phyloP scores from a whole-genome alignment of 2,329 filamentous ascomycete genomes.

The Alternaria angustiovoidea region DNA sequence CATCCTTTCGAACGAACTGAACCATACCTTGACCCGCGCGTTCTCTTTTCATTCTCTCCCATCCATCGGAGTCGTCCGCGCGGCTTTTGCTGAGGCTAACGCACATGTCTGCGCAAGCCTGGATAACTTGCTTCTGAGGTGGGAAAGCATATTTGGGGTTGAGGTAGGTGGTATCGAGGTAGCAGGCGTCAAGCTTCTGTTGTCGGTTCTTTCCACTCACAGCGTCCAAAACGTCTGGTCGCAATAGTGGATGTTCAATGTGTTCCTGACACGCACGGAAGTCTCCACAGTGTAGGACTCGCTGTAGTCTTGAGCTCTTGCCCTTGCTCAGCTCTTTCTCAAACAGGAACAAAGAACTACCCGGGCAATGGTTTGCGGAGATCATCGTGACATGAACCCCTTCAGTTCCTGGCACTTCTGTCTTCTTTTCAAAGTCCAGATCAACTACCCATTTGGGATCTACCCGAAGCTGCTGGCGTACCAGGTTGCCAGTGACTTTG shows the following conservation, averaged over 20 bases:
- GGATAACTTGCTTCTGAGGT: constrained; percentile 84
- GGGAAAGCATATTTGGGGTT: constrained; percentile 97
- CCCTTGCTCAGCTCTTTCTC: constrained; percentile 76
- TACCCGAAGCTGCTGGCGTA: constrained; percentile 84
- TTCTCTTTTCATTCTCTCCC: constrained; percentile 65
- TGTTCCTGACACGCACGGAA: constrained; percentile 91
- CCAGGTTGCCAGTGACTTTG: constrained; percentile 86
- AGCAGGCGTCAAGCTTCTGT: constrained; percentile 93
- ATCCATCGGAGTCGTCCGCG: constrained; percentile 63
- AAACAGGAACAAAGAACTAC: constrained; percentile 92
- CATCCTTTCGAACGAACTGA: constrained; percentile 65
- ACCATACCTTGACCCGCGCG: constrained; percentile 67
- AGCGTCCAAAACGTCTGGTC: constrained; percentile 75
- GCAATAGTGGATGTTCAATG: constrained; percentile 80
- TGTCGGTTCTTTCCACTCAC: constrained; percentile 75
- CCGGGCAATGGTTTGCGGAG: constrained; percentile 94
- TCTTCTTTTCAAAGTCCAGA: constrained; percentile 82
- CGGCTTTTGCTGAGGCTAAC: constrained; percentile 75
- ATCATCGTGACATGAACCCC: constrained; percentile 94
- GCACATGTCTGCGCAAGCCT: constrained; percentile 87
- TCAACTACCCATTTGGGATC: constrained; percentile 85
- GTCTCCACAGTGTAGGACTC: constrained; percentile 93
- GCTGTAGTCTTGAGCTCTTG: constrained; percentile 68
- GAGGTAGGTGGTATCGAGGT: constrained; percentile 96
- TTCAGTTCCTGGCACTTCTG: constrained; percentile 81